phyloP scores from a whole-genome alignment of 176 grass and related monocot species.

The Musa troglodytarum region DNA sequence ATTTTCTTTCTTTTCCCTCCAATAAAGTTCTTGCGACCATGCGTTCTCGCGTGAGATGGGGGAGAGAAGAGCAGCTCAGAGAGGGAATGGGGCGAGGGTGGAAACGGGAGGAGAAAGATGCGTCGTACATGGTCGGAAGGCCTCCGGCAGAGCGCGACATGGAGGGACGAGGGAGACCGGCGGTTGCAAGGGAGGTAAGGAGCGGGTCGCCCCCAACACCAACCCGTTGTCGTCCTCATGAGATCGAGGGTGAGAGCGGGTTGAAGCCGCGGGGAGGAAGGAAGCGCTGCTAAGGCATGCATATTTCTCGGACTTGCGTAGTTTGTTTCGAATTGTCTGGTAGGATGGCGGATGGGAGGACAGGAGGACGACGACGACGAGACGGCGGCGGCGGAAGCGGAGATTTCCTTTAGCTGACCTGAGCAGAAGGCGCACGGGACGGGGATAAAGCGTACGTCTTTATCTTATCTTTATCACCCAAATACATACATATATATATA shows the following conservation, averaged over 20 bases:
- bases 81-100: background rate
- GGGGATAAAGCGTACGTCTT: background rate
- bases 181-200: background rate
- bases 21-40: too few relatives aligned
- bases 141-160: constrained; percentile 6
- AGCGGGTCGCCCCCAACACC: background rate
- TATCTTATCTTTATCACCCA: background rate
- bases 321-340: background rate
- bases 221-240: background rate
- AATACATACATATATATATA: background rate
- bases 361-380: background rate
- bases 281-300: background rate
- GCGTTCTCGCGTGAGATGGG: too few relatives aligned
- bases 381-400: background rate
- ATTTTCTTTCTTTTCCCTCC: too few relatives aligned
- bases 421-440: background rate
- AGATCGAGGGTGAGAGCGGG: background rate
- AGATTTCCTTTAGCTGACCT: background rate
- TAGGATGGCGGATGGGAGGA: background rate
- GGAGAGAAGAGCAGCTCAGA: background rate
- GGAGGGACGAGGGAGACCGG: background rate
- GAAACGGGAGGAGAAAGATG: background rate
- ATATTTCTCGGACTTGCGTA: background rate
- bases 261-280: background rate
- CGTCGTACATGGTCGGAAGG: constrained; percentile 8